Percentiles rank a stretch among this genome's conserved stretches.
Conservation (phyloP, 495 filamentous ascomycete species). For the Xylaria nigripes region DNA sequence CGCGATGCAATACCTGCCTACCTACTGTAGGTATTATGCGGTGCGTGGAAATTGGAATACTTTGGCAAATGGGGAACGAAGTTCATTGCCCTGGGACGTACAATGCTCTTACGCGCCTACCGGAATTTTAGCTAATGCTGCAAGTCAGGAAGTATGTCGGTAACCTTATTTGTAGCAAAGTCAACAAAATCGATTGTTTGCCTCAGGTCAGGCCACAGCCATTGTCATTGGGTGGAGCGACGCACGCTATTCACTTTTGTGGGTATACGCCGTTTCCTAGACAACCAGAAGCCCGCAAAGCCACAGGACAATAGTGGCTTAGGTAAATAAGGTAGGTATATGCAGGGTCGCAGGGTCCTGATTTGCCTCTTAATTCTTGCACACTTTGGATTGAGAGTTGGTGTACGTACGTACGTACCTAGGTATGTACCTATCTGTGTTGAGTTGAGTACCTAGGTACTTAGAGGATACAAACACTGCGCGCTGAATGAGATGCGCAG, state of each 20-base stretch:
- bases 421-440: too few species aligned
- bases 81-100: background rate
- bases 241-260: background rate
- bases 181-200: background rate
- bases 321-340: too few species aligned
- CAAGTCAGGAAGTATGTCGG: too few species aligned
- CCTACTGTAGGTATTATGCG: too few species aligned
- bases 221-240: background rate
- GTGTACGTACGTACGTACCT: too few species aligned
- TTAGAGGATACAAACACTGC: too few species aligned
- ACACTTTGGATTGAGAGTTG: too few species aligned
- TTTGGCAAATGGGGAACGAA: background rate
- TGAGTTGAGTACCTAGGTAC: too few species aligned
- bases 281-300: background rate
- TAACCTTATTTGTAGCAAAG: background rate
- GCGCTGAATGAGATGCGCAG: too few species aligned
- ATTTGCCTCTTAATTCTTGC: too few species aligned
- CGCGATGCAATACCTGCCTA: background rate
- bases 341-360: too few species aligned
- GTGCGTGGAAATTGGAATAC: background rate
- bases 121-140: background rate
- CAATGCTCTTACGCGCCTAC: background rate
- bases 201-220: background rate
- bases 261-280: background rate
- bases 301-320: too few species aligned